These are phyloP conservation scores for Beauveria medogensis DNA, from an alignment of 2,329 filamentous ascomycete species.

Conservation along the genomic window DNA sequence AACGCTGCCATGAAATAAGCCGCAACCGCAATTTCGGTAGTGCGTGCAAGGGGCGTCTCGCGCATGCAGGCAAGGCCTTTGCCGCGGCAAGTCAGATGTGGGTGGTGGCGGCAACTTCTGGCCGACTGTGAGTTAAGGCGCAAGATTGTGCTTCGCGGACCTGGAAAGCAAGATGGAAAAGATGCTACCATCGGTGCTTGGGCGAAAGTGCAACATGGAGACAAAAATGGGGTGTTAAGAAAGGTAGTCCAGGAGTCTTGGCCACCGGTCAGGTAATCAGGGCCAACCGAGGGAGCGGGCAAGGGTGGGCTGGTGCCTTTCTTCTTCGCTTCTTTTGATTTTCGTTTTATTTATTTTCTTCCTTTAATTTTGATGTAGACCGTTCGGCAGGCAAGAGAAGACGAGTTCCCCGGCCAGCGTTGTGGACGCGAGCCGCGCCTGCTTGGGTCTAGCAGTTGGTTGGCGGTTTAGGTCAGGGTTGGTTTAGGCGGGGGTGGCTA, in stretches of 20 bases:
- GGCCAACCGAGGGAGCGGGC: not conserved
- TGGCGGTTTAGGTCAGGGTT: no score
- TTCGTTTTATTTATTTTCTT: not conserved
- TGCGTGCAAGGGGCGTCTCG: no score
- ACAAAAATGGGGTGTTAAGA: not conserved
- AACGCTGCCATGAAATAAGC: no score
- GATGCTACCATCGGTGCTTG: no score
- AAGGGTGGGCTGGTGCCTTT: not conserved
- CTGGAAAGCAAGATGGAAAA: no score
- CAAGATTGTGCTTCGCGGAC: no score
- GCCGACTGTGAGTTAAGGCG: no score
- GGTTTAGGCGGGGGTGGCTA: no score
- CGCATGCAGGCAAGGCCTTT: no score
- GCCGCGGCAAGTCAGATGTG: no score
- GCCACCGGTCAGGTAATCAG: not conserved
- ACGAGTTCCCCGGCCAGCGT: not conserved
- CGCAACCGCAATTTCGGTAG: no score
- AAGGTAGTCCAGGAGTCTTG: not conserved
- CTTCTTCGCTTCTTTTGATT: not conserved
- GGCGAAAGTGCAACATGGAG: not conserved
- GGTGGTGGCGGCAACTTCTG: no score
- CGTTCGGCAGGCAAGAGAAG: not conserved
- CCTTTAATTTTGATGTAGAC: not conserved
- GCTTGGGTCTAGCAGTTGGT: not conserved
- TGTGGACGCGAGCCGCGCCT: not conserved